A percentile compares a stretch with the other conserved stretches of the same genome.
Conservation (phyloP, 257 asterid genomes). For the Plantago ovata region DNA sequence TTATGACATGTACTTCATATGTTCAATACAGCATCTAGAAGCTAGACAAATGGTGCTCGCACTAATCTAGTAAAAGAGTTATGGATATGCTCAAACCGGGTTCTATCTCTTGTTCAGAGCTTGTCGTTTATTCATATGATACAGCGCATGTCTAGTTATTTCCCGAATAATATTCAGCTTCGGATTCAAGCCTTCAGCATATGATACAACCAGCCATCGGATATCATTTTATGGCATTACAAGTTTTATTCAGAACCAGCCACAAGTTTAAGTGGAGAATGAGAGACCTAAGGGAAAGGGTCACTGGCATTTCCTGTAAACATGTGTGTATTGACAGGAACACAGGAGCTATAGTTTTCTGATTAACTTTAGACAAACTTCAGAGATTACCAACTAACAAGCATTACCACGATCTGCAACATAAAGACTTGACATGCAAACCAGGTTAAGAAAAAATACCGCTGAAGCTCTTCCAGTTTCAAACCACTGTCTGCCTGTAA, state of each 20-base stretch:
- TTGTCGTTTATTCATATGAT: too few species aligned
- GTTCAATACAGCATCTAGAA: neutral
- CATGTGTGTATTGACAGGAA: too few species aligned
- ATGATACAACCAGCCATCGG: neutral
- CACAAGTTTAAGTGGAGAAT: neutral
- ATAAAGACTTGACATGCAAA: neutral
- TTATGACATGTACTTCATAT: neutral
- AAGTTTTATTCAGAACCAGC: constrained; percentile 7
- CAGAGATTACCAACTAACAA: too few species aligned
- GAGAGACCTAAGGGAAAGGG: too few species aligned
- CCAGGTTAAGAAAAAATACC: constrained; percentile 34
- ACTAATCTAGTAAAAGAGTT: neutral
- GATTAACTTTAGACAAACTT: too few species aligned
- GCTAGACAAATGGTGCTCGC: neutral
- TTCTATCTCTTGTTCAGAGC: neutral
- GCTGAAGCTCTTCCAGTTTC: constrained; percentile 73
- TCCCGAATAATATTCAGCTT: too few species aligned
- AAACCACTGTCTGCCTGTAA: constrained; percentile 92
- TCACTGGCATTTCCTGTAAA: too few species aligned
- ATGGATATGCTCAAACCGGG: constrained; percentile 13
- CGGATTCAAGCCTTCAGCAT: too few species aligned
- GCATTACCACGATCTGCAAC: neutral
- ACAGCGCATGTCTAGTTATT: too few species aligned
- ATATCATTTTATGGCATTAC: neutral
- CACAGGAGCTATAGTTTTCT: too few species aligned